Percentiles rank a stretch among this genome's conserved stretches.
Evolutionary conservation across 1,284 basidiomycete genomes (phyloP).

Genomic region (Cronartium ribicola): DNA sequence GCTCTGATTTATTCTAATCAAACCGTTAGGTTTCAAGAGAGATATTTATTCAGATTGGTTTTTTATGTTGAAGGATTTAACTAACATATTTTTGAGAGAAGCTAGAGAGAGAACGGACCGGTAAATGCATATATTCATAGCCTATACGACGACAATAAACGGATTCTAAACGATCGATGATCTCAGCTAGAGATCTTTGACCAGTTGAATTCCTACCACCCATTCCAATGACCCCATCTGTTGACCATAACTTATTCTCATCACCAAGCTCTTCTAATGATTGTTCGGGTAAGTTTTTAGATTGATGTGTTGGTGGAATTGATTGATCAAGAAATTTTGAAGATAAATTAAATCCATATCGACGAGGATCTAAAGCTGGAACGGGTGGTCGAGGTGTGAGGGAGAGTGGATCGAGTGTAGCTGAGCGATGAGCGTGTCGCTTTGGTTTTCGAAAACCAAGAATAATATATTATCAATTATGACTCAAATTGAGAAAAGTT

Average conservation of each 20-base stretch:
- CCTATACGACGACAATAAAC: slow-evolving; percentile 26
- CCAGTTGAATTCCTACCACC: background rate
- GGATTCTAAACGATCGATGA: slow-evolving; percentile 15
- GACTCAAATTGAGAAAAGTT: no score
- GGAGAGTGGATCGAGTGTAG: slow-evolving; percentile 76
- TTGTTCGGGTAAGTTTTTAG: slow-evolving; percentile 35
- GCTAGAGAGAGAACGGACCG: background rate
- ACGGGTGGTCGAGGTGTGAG: slow-evolving; percentile 78
- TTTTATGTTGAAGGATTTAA: background rate
- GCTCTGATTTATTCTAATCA: slow-evolving; percentile 27
- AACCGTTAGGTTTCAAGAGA: background rate
- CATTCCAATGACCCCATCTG: slow-evolving; percentile 31
- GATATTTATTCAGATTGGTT: slow-evolving; percentile 1
- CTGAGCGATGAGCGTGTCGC: slow-evolving; percentile 72
- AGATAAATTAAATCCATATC: slow-evolving; percentile 66
- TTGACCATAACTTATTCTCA: slow-evolving; percentile 23
- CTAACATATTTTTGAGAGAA: background rate
- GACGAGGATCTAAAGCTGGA: slow-evolving; percentile 68
- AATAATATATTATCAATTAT: slow-evolving; percentile 1
- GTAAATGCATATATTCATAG: slow-evolving; percentile 31
- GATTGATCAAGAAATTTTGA: slow-evolving; percentile 10
- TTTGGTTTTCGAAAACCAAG: background rate
- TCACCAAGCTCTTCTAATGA: slow-evolving; percentile 51
- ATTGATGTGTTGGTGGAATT: slow-evolving; percentile 17
- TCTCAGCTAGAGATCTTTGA: slow-evolving; percentile 18